Percentiles rank a stretch among this genome's conserved stretches.
phyloP scores from a whole-genome alignment of 345 rosid species.

The Salix udensis region DNA sequence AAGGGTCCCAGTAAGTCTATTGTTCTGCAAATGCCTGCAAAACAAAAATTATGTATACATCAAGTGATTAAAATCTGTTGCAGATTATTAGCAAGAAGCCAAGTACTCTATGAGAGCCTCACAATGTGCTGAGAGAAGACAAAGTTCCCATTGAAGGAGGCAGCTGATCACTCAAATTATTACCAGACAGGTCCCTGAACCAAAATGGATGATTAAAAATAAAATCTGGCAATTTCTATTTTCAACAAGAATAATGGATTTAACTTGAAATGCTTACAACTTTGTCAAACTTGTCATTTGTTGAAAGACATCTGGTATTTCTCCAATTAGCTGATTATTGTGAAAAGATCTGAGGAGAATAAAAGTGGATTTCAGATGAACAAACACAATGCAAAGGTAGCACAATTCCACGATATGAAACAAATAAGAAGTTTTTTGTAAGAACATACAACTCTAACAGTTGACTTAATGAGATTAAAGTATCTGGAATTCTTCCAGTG shows the following conservation, averaged over 20 bases:
- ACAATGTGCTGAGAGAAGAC: slow-evolving; percentile 66
- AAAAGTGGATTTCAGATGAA: slow-evolving; percentile 4
- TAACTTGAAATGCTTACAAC: slow-evolving; percentile 43
- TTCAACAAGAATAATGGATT: background rate
- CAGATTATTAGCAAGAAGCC: background rate
- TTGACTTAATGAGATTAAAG: slow-evolving; percentile 38
- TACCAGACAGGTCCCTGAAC: slow-evolving; percentile 73
- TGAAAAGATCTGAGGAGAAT: slow-evolving; percentile 52
- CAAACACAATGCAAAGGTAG: background rate
- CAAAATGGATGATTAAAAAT: slow-evolving; percentile 16
- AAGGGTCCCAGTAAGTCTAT: slow-evolving; percentile 67
- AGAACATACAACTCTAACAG: slow-evolving; percentile 51
- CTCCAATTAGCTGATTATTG: slow-evolving; percentile 60
- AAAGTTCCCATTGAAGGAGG: slow-evolving; percentile 75
- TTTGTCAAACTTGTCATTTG: slow-evolving; percentile 45
- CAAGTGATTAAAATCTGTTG: background rate
- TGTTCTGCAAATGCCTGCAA: slow-evolving; percentile 79
- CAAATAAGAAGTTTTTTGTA: slow-evolving; percentile 7
- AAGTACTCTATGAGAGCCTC: slow-evolving; percentile 27
- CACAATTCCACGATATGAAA: background rate
- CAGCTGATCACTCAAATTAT: slow-evolving; percentile 62
- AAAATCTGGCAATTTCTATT: slow-evolving; percentile 8
- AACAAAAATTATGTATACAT: background rate
- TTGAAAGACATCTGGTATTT: slow-evolving; percentile 72
- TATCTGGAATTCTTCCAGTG: slow-evolving; percentile 57